Percentiles rank a stretch among this genome's conserved stretches.
Conservation (phyloP, 2,329 filamentous ascomycete genomes). For the Fusarium agapanthi region DNA sequence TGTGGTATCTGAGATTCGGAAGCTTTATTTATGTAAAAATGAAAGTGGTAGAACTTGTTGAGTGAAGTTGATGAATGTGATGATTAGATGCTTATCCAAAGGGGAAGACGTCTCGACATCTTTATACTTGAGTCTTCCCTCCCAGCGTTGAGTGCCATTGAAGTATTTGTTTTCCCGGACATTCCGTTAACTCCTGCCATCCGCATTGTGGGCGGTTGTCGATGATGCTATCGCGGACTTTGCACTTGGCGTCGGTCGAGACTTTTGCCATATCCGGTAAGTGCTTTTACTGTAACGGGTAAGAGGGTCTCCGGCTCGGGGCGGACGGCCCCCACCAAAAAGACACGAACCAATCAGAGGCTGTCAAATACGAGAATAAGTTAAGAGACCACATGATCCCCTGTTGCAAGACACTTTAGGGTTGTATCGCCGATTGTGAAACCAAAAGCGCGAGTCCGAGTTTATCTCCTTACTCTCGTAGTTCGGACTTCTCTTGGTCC, state of each 20-base stretch:
- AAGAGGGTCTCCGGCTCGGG: not conserved
- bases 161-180: not conserved
- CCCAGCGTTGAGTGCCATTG: fast-evolving
- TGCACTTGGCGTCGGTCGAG: not conserved
- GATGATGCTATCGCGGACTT: constrained; percentile 16
- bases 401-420: not conserved
- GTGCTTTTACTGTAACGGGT: constrained; percentile 1
- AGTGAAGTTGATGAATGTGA: not conserved
- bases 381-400: not conserved
- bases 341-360: not conserved
- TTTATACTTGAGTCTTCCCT: not conserved
- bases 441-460: not conserved
- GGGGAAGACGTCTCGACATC: fast-evolving
- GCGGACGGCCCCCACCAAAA: not conserved
- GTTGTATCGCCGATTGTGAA: not conserved
- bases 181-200: constrained; percentile 4
- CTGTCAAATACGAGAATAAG: constrained; percentile 18
- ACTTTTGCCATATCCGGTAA: constrained; percentile 19
- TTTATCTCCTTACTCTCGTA: not conserved
- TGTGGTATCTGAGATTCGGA: not conserved
- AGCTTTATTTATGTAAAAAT: not conserved
- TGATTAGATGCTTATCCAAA: not conserved
- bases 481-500: not conserved
- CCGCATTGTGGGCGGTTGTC: not conserved
- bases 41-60: not conserved